phyloP scores from a whole-genome alignment of 768 basidiomycete genomes.

The Boletus sensibilis region DNA sequence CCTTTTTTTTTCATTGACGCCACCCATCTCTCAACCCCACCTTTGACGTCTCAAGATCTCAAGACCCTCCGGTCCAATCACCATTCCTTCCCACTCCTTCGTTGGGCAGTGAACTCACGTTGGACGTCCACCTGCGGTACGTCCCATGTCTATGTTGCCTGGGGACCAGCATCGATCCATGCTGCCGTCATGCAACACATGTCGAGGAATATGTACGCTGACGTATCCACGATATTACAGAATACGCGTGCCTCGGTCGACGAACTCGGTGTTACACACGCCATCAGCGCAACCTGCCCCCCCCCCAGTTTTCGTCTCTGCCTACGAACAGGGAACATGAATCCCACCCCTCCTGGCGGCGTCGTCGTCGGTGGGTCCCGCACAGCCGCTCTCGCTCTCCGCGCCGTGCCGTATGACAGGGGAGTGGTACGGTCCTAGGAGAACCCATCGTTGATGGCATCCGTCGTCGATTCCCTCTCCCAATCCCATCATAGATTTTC shows the following conservation, averaged over 20 bases:
- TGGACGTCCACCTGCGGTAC: constrained; percentile 21
- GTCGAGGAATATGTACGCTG: constrained; percentile 7
- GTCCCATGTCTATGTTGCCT: constrained; percentile 17
- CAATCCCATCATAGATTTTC: constrained; percentile 25
- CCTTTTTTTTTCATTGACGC: not conserved
- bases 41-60: constrained; percentile 3
- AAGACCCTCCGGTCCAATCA: constrained; percentile 1
- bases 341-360: constrained; percentile 10
- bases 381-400: constrained; percentile 6
- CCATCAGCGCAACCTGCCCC: not conserved
- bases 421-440: constrained; percentile 18
- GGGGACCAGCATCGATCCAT: constrained; percentile 11
- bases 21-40: not conserved
- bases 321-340: constrained; percentile 46
- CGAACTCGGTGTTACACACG: constrained; percentile 26
- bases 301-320: constrained; percentile 61
- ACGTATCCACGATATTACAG: constrained; percentile 11
- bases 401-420: constrained; percentile 6
- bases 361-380: constrained; percentile 11
- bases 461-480: constrained; percentile 38
- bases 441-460: constrained; percentile 37
- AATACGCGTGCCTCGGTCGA: constrained; percentile 24
- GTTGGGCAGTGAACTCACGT: constrained; percentile 30
- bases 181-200: constrained; percentile 14
- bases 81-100: constrained; percentile 35